Base-by-base conservation (phyloP, 495 filamentous ascomycete genomes). In the Annulohypoxylon moriforme region DNA sequence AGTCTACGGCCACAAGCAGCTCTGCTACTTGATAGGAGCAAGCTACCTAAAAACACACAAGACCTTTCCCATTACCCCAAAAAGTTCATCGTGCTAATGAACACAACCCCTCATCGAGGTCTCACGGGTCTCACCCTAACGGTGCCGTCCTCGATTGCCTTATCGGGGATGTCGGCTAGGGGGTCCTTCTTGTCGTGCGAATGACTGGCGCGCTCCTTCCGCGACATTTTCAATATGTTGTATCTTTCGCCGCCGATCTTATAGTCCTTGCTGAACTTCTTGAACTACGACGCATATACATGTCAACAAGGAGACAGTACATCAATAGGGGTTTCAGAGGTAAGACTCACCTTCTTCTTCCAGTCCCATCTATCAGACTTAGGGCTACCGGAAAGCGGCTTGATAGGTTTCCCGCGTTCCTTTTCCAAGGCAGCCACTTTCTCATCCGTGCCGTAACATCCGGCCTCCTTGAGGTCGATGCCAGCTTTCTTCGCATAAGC, bases 161-260 rank as follows among this genome's bases (percentile, higher is more conserved):
- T 72, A 46, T 72, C 64, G 29, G 69, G 55, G 27, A 72, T 31
- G 16, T 72, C 60, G 60, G 64, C 69, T 16, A 72, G 69, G 22
- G 69, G 69, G 18, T 72, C 69, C 25, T 72, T 72, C 44, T 68
- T 68, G 38, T 72, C 55, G 22, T 55, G 22, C 8, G 69, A 47
- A 29, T 55, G 67, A 24, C 64, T 64, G 11, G 69, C 71, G 29
- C 71, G 71, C 38, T 73, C 49, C 8, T 44, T 52, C 27, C 71
- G 71, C 24, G 71, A 62, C 65, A 69, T 73, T 31, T 59, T 66
- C 10, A 73, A 34, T 56, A 69, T 68, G 57, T 69, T 66, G 42
- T 66, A 73, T 44, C 42, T 66, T 4, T 73, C 66, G 14, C 71
- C 66, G 36, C 71, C 66, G 42, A 73, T 58, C 61, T 58, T 68